These are phyloP conservation scores for Hypoxylon crocopeplum DNA, from an alignment of 495 filamentous ascomycete genomes.

Conservation along the genomic window DNA sequence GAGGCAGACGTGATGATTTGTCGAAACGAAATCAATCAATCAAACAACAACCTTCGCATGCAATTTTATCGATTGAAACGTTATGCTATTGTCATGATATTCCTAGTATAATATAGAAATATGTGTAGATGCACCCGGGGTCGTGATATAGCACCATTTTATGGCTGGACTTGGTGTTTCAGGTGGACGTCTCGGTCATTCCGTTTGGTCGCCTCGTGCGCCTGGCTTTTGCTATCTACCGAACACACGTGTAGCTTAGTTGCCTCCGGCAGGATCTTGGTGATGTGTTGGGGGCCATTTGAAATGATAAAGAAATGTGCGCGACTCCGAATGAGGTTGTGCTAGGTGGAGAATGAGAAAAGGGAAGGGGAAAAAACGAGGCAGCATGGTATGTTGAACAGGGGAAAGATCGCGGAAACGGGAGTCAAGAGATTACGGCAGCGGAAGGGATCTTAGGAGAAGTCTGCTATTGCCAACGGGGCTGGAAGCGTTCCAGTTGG, in stretches of 20 bases:
- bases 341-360: no score
- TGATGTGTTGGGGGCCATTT: background rate
- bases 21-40: conserved; percentile 18
- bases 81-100: conserved; percentile 23
- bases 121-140: conserved; percentile 5
- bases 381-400: no score
- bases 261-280: background rate
- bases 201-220: conserved; percentile 1
- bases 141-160: conserved; percentile 13
- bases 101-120: conserved; percentile 13
- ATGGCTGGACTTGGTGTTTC: conserved; percentile 21
- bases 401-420: conserved; percentile 14
- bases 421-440: conserved; percentile 12
- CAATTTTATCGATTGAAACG: conserved; percentile 28
- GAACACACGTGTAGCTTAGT: background rate
- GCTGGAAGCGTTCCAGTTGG: conserved; percentile 15
- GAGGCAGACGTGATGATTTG: conserved; percentile 28
- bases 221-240: background rate
- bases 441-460: no score
- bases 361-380: no score
- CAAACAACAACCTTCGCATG: conserved; percentile 16
- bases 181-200: conserved; percentile 6
- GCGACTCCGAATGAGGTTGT: no score
- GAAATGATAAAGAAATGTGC: no score
- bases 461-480: conserved; percentile 14